Evolutionary conservation across 164 flowering plant species (phyloP).

Genomic region (Cinnamomum micranthum): DNA sequence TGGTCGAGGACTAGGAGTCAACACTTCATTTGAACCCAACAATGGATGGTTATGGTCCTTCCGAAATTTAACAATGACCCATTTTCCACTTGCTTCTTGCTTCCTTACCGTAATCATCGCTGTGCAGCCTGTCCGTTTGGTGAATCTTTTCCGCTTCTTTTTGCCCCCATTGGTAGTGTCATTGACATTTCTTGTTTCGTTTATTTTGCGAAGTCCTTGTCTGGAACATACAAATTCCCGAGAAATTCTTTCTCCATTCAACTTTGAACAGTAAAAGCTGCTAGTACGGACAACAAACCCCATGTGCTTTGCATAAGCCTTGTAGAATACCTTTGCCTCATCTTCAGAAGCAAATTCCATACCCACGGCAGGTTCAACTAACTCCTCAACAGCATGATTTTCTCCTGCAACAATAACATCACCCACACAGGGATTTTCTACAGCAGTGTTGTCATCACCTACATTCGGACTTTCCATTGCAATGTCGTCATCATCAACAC

Average conservation of each 20-base stretch:
- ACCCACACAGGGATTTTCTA: conserved; percentile 11
- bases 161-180: neutral
- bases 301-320: conserved; percentile 8
- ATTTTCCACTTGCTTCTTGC: conserved; percentile 10
- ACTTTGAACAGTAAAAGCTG: conserved; percentile 8
- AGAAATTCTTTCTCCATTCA: conserved; percentile 2
- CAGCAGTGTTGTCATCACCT: neutral
- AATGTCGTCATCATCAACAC: neutral
- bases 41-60: conserved; percentile 12
- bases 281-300: conserved; percentile 10
- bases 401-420: neutral
- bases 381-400: neutral
- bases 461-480: neutral
- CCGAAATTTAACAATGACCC: conserved; percentile 10
- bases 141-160: conserved; percentile 1
- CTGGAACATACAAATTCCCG: conserved; percentile 13
- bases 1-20: too few species aligned
- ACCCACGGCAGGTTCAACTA: conserved; percentile 13
- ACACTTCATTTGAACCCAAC: conserved; percentile 1
- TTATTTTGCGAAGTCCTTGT: conserved; percentile 3
- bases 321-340: conserved; percentile 10
- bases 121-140: conserved; percentile 12
- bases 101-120: conserved; percentile 12
- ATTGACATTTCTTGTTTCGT: neutral
- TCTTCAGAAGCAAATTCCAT: conserved; percentile 13